Evolutionary conservation across 2,329 filamentous ascomycete genomes (phyloP).

Genomic region (Didymella glomerata): DNA sequence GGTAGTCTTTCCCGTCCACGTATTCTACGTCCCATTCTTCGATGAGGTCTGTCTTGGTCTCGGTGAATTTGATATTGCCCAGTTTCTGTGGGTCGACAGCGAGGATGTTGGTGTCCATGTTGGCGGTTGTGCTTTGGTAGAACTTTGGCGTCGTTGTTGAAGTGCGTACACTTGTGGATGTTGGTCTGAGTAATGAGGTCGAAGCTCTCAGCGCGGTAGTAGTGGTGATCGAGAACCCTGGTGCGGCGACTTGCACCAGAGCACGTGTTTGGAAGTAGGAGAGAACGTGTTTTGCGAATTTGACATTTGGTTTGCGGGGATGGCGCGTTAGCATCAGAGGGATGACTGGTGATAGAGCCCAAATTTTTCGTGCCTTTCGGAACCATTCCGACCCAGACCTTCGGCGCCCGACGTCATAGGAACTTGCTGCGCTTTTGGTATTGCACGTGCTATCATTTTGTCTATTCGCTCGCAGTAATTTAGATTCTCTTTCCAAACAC

Average conservation of each 20-base stretch:
- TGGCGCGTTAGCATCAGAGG: conserved; percentile 43
- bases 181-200: conserved; percentile 9
- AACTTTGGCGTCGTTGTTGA: background rate
- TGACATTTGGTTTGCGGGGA: conserved; percentile 49
- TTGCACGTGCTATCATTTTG: no score
- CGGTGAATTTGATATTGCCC: conserved; percentile 47
- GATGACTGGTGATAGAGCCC: conserved; percentile 38
- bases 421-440: no score
- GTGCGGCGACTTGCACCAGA: conserved; percentile 40
- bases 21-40: conserved; percentile 49
- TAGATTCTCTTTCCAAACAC: conserved; percentile 68
- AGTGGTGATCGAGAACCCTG: conserved; percentile 24
- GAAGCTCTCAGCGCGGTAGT: conserved; percentile 38
- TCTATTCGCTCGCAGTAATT: background rate
- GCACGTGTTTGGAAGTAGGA: conserved; percentile 26
- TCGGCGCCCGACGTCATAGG: conserved; percentile 37
- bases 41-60: conserved; percentile 44
- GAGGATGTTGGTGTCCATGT: conserved; percentile 52
- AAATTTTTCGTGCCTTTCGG: conserved; percentile 41
- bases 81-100: conserved; percentile 53
- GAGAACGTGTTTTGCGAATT: conserved; percentile 25
- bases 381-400: conserved; percentile 32
- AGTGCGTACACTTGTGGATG: background rate
- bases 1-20: conserved; percentile 55
- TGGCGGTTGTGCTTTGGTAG: conserved; percentile 14